Evolutionary conservation across 768 basidiomycete species (phyloP).

Genomic region (Daedalea quercina): DNA sequence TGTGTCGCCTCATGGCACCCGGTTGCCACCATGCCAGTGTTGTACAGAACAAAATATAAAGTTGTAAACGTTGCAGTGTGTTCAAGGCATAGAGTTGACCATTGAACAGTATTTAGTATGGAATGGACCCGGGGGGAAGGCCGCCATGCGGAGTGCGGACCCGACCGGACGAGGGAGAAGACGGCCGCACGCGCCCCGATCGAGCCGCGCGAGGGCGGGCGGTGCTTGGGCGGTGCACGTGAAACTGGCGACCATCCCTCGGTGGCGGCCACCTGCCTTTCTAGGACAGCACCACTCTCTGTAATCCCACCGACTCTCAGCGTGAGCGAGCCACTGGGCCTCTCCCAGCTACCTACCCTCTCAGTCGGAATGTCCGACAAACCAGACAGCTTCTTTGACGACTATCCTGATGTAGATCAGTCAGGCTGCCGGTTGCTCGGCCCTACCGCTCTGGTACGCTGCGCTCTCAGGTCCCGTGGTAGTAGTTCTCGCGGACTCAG

Average conservation of each 20-base stretch:
- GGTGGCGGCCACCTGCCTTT: background rate
- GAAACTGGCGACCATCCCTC: background rate
- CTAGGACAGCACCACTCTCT: background rate
- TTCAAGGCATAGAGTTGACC: too few relatives aligned
- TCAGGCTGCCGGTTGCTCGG: conserved; percentile 39
- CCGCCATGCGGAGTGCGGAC: too few relatives aligned
- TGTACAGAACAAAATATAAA: too few relatives aligned
- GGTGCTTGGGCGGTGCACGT: background rate
- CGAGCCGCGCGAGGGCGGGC: background rate
- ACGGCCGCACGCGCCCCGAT: too few relatives aligned
- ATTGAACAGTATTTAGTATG: too few relatives aligned
- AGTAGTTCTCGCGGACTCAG: conserved; percentile 1
- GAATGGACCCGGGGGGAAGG: too few relatives aligned
- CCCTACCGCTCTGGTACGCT: conserved; percentile 38
- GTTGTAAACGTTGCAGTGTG: too few relatives aligned
- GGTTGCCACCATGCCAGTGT: too few relatives aligned
- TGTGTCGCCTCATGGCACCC: too few relatives aligned
- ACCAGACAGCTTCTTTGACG: conserved; percentile 19
- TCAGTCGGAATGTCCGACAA: background rate
- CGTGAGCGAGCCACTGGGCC: background rate
- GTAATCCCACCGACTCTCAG: conserved; percentile 5
- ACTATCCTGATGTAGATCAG: conserved; percentile 34
- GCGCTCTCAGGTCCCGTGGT: background rate
- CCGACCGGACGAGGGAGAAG: too few relatives aligned
- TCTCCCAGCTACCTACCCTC: background rate